Conservation (phyloP, 345 rosid species). For the Ceriops zippeliana region DNA sequence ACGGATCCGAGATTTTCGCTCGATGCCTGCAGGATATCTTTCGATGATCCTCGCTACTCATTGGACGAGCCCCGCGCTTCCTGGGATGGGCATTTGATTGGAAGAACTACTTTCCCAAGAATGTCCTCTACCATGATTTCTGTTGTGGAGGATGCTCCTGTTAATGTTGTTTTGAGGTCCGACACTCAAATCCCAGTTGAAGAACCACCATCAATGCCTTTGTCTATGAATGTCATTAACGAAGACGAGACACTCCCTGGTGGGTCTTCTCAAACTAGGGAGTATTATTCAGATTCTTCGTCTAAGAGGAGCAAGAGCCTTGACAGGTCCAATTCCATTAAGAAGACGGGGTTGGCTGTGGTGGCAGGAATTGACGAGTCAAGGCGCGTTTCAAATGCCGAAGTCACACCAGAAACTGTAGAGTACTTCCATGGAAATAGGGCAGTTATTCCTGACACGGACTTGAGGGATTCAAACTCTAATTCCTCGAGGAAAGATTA, state of each 20-base stretch:
- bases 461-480: slow-evolving; percentile 55
- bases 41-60: slow-evolving; percentile 81
- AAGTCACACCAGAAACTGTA: slow-evolving; percentile 60
- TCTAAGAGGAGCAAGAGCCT: slow-evolving; percentile 83
- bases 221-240: slow-evolving; percentile 29
- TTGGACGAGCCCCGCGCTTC: slow-evolving; percentile 96
- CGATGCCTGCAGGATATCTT: slow-evolving; percentile 71
- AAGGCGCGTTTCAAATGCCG: slow-evolving; percentile 59
- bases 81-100: slow-evolving; percentile 85
- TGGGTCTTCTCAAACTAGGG: slow-evolving; percentile 85
- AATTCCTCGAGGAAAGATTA: slow-evolving; percentile 71
- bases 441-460: slow-evolving; percentile 41
- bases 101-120: slow-evolving; percentile 56
- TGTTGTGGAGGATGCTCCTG: slow-evolving; percentile 89
- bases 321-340: slow-evolving; percentile 69
- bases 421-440: slow-evolving; percentile 47
- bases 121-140: slow-evolving; percentile 79
- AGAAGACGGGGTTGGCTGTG: slow-evolving; percentile 74
- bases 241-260: slow-evolving; percentile 69
- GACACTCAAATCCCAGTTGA: slow-evolving; percentile 82
- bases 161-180: slow-evolving; percentile 48
- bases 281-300: slow-evolving; percentile 78
- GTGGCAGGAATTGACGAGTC: slow-evolving; percentile 76
- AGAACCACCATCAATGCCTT: slow-evolving; percentile 30
- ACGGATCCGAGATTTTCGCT: slow-evolving; percentile 96